Conservation (phyloP, 1,139 yeast genomes). For the Pichia sp. region DNA sequence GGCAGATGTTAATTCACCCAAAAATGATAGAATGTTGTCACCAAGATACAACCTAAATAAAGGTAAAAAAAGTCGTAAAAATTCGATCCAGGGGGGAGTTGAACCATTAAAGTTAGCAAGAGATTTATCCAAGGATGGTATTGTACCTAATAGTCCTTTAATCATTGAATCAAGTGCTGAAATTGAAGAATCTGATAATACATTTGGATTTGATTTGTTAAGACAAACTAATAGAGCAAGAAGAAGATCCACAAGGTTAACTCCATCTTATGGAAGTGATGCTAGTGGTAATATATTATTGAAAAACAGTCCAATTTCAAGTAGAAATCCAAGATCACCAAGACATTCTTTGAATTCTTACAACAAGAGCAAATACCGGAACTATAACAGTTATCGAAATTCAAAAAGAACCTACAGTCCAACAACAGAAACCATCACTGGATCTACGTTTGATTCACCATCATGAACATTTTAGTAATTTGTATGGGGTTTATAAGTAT, state of each 20-base stretch:
- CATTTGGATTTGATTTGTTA: constrained; percentile 19
- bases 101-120: constrained; percentile 17
- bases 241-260: constrained; percentile 16
- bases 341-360: constrained; percentile 10
- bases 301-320: constrained; percentile 22
- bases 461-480: no score
- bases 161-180: constrained; percentile 9
- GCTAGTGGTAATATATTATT: constrained; percentile 10
- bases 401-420: constrained; percentile 4
- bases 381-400: constrained; percentile 6
- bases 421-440: constrained; percentile 1
- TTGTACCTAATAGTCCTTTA: constrained; percentile 6
- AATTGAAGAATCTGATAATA: constrained; percentile 13
- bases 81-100: constrained; percentile 8
- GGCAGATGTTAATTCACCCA: constrained; percentile 17
- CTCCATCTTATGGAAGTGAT: constrained; percentile 16
- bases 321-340: constrained; percentile 22
- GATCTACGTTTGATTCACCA: background rate
- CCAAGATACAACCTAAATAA: constrained; percentile 7
- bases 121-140: constrained; percentile 11
- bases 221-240: constrained; percentile 16
- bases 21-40: constrained; percentile 9
- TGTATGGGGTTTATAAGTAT: no score
- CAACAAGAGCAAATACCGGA: constrained; percentile 11
- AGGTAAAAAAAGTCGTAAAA: constrained; percentile 10